These are phyloP conservation scores for Aspergillus novoparasiticus DNA, from an alignment of 2,329 filamentous ascomycete species.

Conservation along the genomic window DNA sequence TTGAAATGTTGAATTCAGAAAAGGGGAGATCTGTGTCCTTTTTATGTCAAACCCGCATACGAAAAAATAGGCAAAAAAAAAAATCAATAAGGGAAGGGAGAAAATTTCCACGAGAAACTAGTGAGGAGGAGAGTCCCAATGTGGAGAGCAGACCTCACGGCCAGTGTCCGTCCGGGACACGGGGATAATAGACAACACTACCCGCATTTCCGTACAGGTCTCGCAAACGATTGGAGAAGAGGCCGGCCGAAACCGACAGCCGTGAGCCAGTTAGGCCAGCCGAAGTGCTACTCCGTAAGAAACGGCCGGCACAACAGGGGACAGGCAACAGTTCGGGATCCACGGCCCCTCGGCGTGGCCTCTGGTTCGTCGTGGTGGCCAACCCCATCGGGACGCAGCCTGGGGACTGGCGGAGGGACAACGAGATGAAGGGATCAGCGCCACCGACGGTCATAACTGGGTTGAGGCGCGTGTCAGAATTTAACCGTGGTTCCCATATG, in stretches of 20 bases:
- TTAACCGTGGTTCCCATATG: slow-evolving; percentile 8
- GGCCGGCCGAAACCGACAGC: slow-evolving; percentile 25
- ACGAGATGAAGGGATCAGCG: slow-evolving; percentile 16
- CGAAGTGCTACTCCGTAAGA: slow-evolving; percentile 10
- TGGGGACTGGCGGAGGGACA: slow-evolving; percentile 5
- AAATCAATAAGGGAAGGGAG: not conserved
- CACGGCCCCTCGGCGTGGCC: slow-evolving; percentile 13
- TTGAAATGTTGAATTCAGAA: not conserved
- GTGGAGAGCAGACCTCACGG: slow-evolving; percentile 17
- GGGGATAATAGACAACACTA: not conserved
- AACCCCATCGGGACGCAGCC: slow-evolving; percentile 7
- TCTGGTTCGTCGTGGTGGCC: slow-evolving; percentile 15
- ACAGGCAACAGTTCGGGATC: slow-evolving; percentile 17
- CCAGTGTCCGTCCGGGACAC: slow-evolving; percentile 4
- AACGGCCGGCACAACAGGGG: slow-evolving; percentile 8
- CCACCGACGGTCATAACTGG: slow-evolving; percentile 2
- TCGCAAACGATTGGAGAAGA: slow-evolving; percentile 12
- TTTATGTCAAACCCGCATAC: slow-evolving; percentile 9
- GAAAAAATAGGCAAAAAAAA: not conserved
- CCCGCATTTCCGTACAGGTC: not conserved
- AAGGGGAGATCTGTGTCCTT: slow-evolving; percentile 8
- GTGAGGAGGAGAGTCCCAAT: slow-evolving; percentile 14
- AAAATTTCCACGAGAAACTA: not conserved
- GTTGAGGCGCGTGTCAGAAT: not conserved
- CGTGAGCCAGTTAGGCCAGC: slow-evolving; percentile 12